A percentile compares a stretch with the other conserved stretches of the same genome.
These are phyloP conservation scores for Orbilia brochopaga DNA, from an alignment of 2,329 filamentous ascomycete species.

Conservation along the genomic window DNA sequence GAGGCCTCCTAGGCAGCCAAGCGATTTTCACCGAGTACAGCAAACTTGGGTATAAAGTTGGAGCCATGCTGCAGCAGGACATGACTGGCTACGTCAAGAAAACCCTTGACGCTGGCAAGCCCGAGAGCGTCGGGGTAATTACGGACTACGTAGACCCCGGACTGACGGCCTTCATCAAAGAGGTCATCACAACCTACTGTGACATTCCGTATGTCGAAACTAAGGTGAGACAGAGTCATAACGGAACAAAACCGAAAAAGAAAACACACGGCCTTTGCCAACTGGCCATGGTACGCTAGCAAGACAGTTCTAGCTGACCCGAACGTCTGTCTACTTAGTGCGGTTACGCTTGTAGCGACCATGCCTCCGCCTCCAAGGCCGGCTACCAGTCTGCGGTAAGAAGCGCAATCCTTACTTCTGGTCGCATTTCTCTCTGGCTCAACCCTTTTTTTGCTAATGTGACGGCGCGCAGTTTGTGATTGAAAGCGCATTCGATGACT, in stretches of 20 bases:
- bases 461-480: conserved; percentile 73
- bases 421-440: background rate
- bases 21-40: conserved; percentile 86
- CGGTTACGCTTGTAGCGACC: conserved; percentile 70
- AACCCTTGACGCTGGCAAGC: conserved; percentile 79
- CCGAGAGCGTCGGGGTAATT: conserved; percentile 88
- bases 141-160: conserved; percentile 85
- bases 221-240: conserved; percentile 26
- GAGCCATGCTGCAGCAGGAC: conserved; percentile 97
- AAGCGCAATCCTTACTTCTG: background rate
- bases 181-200: conserved; percentile 83
- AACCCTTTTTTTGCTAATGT: background rate
- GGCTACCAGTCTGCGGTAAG: conserved; percentile 68
- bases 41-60: conserved; percentile 74
- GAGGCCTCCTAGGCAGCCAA: conserved; percentile 83
- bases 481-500: conserved; percentile 71
- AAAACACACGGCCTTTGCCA: background rate
- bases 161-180: conserved; percentile 88
- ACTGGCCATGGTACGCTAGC: background rate
- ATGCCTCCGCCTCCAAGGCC: conserved; percentile 70
- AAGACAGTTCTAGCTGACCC: background rate
- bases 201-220: conserved; percentile 84
- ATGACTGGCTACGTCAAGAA: conserved; percentile 91
- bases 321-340: conserved; percentile 67
- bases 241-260: too few species aligned